Evolutionary conservation across 805 yeast genomes (phyloP).

Genomic region (Saccharomyces eubayanus): DNA sequence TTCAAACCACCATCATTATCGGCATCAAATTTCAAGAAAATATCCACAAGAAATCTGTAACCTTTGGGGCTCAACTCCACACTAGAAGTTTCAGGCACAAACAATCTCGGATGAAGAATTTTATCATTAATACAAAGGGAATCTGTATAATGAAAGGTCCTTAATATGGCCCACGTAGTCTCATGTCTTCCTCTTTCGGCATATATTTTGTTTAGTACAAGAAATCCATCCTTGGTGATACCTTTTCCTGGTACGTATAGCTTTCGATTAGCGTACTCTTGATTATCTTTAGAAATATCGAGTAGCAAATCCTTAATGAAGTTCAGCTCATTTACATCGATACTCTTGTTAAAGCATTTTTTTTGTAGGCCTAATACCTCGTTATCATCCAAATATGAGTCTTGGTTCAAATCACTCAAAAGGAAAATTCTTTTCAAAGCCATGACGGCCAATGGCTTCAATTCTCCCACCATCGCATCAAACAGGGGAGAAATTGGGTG

Average conservation of each 20-base stretch:
- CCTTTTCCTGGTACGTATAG: slow-evolving; percentile 41
- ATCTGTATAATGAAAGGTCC: slow-evolving; percentile 87
- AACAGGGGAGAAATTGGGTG: slow-evolving; percentile 89
- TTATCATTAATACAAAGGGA: slow-evolving; percentile 77
- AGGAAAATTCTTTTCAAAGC: slow-evolving; percentile 80
- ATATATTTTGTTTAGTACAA: slow-evolving; percentile 67
- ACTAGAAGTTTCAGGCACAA: slow-evolving; percentile 63
- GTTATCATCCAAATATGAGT: slow-evolving; percentile 62
- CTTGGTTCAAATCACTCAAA: slow-evolving; percentile 83
- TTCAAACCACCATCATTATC: slow-evolving; percentile 96
- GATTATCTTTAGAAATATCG: slow-evolving; percentile 11
- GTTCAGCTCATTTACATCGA: slow-evolving; percentile 44
- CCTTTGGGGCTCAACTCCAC: slow-evolving; percentile 92
- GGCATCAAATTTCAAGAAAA: slow-evolving; percentile 78
- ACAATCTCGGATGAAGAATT: slow-evolving; percentile 70
- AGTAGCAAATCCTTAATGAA: slow-evolving; percentile 34
- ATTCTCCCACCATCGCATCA: slow-evolving; percentile 78
- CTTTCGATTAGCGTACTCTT: slow-evolving; percentile 33
- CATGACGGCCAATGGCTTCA: slow-evolving; percentile 66
- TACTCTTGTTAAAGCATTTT: slow-evolving; percentile 60
- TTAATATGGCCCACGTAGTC: slow-evolving; percentile 88
- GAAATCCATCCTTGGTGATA: slow-evolving; percentile 64
- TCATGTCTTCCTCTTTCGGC: slow-evolving; percentile 93
- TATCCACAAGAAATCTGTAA: slow-evolving; percentile 81
- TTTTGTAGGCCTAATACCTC: slow-evolving; percentile 66